Percentiles rank a stretch among this genome's conserved stretches.
Evolutionary conservation across 2,329 filamentous ascomycete species (phyloP).

Genomic region (Cordyceps javanica): DNA sequence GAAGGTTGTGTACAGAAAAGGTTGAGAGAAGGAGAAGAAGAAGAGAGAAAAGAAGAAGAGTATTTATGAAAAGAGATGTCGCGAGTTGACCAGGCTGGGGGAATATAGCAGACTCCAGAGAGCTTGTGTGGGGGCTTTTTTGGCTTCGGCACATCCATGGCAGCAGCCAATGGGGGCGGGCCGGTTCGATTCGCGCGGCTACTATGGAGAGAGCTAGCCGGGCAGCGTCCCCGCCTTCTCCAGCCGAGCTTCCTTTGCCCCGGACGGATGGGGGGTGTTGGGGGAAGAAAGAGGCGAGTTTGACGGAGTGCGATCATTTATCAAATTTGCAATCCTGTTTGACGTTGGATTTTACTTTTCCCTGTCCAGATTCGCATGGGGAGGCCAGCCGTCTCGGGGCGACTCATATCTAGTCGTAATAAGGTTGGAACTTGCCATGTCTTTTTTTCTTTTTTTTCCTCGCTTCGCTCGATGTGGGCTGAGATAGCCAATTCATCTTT

Average conservation of each 20-base stretch:
- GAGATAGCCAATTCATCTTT: no score
- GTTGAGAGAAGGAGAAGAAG: background rate
- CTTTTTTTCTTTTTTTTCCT: no score
- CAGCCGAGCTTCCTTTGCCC: slow-evolving; percentile 10
- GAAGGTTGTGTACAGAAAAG: no score
- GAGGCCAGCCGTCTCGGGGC: no score
- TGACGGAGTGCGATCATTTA: no score
- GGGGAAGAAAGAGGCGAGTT: background rate
- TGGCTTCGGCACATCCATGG: background rate
- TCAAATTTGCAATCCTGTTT: no score
- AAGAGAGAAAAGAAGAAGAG: background rate
- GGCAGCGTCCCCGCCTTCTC: background rate
- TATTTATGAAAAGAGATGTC: background rate
- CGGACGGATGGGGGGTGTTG: background rate
- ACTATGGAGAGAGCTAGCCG: background rate
- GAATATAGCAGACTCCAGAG: slow-evolving; percentile 1
- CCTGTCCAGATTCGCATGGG: no score
- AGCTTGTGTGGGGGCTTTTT: slow-evolving; percentile 10
- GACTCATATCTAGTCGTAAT: no score
- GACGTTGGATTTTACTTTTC: no score
- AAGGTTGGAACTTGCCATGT: no score
- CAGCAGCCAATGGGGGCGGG: background rate
- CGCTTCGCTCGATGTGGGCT: no score
- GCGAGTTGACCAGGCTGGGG: background rate
- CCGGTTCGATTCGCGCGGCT: background rate